Percentiles rank a stretch among this genome's conserved stretches.
phyloP scores from a whole-genome alignment of 2,329 filamentous ascomycete genomes.

The Aspergillus ustus region DNA sequence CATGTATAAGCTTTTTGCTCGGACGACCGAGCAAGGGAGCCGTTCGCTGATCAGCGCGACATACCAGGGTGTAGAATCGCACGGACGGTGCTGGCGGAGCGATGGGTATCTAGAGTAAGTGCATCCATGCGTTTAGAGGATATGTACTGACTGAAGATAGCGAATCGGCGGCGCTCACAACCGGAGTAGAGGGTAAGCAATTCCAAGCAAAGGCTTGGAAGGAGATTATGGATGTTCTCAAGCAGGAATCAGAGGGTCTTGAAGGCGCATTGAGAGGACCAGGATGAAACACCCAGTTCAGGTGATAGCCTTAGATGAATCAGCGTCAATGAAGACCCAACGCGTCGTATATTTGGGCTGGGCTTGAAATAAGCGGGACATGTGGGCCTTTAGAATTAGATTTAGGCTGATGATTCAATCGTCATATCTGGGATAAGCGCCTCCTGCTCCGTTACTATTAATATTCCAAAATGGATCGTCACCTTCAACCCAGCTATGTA shows the following conservation, averaged over 20 bases:
- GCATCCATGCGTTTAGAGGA: neutral
- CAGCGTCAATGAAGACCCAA: neutral
- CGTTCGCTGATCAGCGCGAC: conserved; percentile 50
- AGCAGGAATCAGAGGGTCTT: conserved; percentile 29
- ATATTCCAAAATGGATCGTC: conserved; percentile 11
- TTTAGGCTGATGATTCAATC: neutral
- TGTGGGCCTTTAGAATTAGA: neutral
- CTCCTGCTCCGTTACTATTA: conserved; percentile 4
- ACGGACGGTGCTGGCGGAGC: conserved; percentile 51
- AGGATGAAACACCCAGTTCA: neutral
- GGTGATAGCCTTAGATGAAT: neutral
- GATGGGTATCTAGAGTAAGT: conserved; percentile 45
- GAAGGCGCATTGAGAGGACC: conserved; percentile 16
- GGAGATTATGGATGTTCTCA: conserved; percentile 44
- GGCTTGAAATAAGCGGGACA: neutral
- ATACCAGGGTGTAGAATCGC: conserved; percentile 46
- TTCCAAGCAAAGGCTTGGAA: conserved; percentile 46
- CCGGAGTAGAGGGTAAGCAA: conserved; percentile 38
- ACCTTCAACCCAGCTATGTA: neutral
- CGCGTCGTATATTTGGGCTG: neutral
- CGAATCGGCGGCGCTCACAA: conserved; percentile 39
- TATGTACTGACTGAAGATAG: conserved; percentile 29
- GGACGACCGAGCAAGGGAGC: conserved; percentile 50
- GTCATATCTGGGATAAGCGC: conserved; percentile 5
- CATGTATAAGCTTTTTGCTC: conserved; percentile 45